phyloP scores from a whole-genome alignment of 345 rosid species.

The Psidium friedrichsthalianum region DNA sequence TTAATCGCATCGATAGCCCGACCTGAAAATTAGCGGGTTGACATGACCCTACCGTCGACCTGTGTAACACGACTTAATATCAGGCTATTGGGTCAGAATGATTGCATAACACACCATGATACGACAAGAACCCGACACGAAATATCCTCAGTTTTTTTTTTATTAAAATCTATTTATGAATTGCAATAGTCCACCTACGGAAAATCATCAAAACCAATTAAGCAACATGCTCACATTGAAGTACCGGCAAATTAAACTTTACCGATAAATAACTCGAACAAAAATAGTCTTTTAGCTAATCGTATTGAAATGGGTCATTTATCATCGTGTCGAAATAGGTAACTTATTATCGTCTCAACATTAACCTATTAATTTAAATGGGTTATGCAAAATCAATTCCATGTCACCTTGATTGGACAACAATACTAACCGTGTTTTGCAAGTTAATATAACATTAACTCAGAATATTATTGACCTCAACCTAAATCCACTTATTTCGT shows the following conservation, averaged over 20 bases:
- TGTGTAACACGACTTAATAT: not conserved
- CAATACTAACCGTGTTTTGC: accelerated
- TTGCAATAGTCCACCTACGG: not conserved
- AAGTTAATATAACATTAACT: not conserved
- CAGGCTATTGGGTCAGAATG: not conserved
- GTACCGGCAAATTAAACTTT: not conserved
- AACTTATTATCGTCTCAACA: not conserved
- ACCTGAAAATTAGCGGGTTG: not conserved
- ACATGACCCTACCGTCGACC: not conserved
- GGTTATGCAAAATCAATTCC: not conserved
- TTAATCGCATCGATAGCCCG: not conserved
- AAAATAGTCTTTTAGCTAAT: not conserved
- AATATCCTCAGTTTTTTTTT: not conserved
- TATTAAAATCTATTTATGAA: too few relatives aligned
- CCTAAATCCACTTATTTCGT: not conserved
- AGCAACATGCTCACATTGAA: not conserved
- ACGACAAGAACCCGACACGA: not conserved
- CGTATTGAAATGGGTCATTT: not conserved
- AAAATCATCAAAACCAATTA: not conserved
- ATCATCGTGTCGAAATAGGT: not conserved
- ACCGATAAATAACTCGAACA: not conserved
- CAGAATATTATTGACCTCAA: accelerated
- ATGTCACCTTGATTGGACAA: not conserved
- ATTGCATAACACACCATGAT: not conserved
- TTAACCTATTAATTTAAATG: not conserved